These are phyloP conservation scores for Hevea brasiliensis DNA, from an alignment of 345 rosid species.

Conservation along the genomic window DNA sequence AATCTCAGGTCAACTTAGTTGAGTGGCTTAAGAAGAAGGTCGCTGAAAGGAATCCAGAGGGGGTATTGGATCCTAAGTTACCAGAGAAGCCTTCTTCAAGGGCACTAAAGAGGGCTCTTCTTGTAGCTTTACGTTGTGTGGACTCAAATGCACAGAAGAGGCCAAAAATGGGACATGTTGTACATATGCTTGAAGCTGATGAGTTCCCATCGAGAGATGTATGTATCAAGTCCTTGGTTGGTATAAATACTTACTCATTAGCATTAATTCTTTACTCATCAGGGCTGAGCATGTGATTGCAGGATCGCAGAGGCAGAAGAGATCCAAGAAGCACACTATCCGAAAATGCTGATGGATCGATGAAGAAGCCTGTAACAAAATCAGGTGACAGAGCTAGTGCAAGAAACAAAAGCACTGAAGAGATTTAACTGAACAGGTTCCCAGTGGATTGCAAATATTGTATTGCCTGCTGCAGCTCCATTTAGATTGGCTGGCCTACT, in stretches of 20 bases:
- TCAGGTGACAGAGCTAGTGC: slow-evolving; percentile 16
- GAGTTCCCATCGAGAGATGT: slow-evolving; percentile 71
- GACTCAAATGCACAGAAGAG: slow-evolving; percentile 77
- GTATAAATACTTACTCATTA: not conserved
- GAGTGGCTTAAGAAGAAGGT: slow-evolving; percentile 96
- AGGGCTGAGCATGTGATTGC: slow-evolving; percentile 15
- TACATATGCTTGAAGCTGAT: slow-evolving; percentile 94
- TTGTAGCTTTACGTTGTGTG: slow-evolving; percentile 87
- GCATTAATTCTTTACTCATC: not conserved
- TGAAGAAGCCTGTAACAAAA: slow-evolving; percentile 24
- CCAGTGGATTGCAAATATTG: slow-evolving; percentile 17
- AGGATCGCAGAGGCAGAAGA: slow-evolving; percentile 48
- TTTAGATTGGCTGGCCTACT: slow-evolving; percentile 8
- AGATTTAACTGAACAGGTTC: not conserved
- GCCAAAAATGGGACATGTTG: slow-evolving; percentile 81
- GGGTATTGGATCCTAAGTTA: slow-evolving; percentile 79
- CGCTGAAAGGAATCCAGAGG: slow-evolving; percentile 67
- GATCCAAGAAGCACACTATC: slow-evolving; percentile 23
- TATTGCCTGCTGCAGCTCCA: slow-evolving; percentile 15
- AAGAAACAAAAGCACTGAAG: slow-evolving; percentile 18
- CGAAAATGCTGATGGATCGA: slow-evolving; percentile 8
- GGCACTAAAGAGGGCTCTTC: slow-evolving; percentile 72
- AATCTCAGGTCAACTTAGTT: slow-evolving; percentile 72
- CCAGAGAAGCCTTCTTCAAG: slow-evolving; percentile 71
- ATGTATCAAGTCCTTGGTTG: not conserved